phyloP scores from a whole-genome alignment of 2,329 filamentous ascomycete genomes.

The Daldinia eschscholtzii region DNA sequence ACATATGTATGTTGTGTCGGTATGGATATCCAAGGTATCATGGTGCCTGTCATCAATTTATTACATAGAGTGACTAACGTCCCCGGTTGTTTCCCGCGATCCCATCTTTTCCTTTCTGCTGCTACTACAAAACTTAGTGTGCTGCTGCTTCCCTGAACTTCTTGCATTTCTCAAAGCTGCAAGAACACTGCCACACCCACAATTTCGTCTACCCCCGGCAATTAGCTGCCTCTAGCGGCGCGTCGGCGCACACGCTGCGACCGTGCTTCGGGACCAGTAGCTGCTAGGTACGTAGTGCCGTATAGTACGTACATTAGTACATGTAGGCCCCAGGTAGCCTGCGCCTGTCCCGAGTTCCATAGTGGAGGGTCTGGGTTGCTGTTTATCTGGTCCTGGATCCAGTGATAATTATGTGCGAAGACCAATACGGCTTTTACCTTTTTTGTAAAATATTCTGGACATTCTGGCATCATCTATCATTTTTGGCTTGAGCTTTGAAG shows the following conservation, averaged over 20 bases:
- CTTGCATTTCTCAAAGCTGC: conserved; percentile 28
- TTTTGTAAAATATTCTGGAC: conserved; percentile 2
- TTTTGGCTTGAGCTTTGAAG: conserved; percentile 11
- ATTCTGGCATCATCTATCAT: conserved; percentile 5
- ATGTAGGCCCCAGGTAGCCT: conserved; percentile 31
- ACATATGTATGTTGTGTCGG: background rate
- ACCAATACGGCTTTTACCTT: conserved; percentile 22
- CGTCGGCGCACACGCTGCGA: conserved; percentile 39
- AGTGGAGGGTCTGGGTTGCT: conserved; percentile 40
- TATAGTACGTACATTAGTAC: conserved; percentile 11
- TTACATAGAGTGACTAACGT: conserved; percentile 20
- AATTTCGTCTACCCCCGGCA: conserved; percentile 40
- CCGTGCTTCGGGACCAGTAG: conserved; percentile 14
- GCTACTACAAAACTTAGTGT: background rate
- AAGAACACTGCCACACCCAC: conserved; percentile 42
- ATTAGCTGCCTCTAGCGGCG: conserved; percentile 41
- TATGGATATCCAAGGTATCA: conserved; percentile 10
- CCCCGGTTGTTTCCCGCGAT: conserved; percentile 35
- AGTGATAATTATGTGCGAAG: conserved; percentile 36
- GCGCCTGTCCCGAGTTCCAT: conserved; percentile 45
- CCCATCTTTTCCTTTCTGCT: conserved; percentile 22
- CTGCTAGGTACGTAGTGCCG: background rate
- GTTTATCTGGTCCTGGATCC: conserved; percentile 34
- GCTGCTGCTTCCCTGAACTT: conserved; percentile 8
- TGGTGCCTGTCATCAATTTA: conserved; percentile 42